Evolutionary conservation across 2,329 filamentous ascomycete genomes (phyloP).

Genomic region (Aureobasidium sp.): DNA sequence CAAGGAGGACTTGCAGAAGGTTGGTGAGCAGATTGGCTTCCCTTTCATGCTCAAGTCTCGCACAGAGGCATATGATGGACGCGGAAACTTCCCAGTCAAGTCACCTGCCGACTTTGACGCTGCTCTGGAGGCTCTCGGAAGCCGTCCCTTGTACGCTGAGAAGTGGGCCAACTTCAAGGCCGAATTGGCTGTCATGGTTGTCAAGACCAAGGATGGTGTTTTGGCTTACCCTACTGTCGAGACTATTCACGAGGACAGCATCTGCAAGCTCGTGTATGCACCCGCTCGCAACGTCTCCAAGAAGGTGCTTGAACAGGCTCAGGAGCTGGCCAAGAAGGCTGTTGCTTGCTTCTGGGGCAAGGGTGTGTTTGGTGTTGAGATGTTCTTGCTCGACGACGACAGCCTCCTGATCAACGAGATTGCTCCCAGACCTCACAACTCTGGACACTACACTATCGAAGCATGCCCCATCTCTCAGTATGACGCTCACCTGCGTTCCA

Average conservation of each 20-base stretch:
- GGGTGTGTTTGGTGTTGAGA: constrained; percentile 92
- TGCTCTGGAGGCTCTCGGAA: constrained; percentile 63
- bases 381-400: constrained; percentile 75
- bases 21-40: constrained; percentile 62
- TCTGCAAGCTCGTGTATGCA: constrained; percentile 87
- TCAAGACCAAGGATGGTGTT: constrained; percentile 71
- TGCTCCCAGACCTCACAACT: constrained; percentile 79
- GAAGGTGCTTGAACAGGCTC: constrained; percentile 56
- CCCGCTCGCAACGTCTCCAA: constrained; percentile 67
- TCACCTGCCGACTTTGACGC: constrained; percentile 52
- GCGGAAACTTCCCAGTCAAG: constrained; percentile 63
- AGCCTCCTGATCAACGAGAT: constrained; percentile 78
- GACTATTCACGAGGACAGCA: constrained; percentile 89
- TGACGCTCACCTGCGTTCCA: constrained; percentile 79
- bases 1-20: constrained; percentile 54
- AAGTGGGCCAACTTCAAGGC: constrained; percentile 79
- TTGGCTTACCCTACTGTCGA: constrained; percentile 85
- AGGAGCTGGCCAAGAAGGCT: constrained; percentile 70
- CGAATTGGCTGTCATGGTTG: constrained; percentile 90
- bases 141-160: constrained; percentile 75
- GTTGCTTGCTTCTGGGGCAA: constrained; percentile 76
- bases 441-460: constrained; percentile 92
- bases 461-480: constrained; percentile 85
- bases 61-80: constrained; percentile 88
- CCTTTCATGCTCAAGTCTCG: constrained; percentile 90